Percentiles rank a stretch among this genome's conserved stretches.
phyloP scores from a whole-genome alignment of 352 stramenopile species.

The Peronospora destructor region DNA sequence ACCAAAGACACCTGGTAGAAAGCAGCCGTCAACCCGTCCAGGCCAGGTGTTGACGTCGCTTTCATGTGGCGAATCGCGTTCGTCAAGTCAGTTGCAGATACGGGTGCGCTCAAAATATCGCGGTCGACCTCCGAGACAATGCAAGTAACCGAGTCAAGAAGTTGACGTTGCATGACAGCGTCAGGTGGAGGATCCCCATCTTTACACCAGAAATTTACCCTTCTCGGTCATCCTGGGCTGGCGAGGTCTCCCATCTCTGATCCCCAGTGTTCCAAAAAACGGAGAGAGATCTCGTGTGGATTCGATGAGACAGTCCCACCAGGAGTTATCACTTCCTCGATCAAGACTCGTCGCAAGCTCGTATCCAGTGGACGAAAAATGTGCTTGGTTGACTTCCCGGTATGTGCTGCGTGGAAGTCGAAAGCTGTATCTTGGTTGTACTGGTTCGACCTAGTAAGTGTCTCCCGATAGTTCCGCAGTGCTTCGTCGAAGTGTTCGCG shows the following conservation, averaged over 20 bases:
- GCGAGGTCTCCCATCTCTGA: neutral
- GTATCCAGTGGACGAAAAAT: conserved; percentile 1
- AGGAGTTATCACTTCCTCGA: neutral
- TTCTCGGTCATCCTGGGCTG: too few species aligned
- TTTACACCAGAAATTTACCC: too few species aligned
- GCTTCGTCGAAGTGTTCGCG: neutral
- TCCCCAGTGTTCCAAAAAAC: neutral
- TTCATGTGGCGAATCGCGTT: neutral
- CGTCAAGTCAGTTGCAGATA: neutral
- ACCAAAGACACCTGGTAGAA: neutral
- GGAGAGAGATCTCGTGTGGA: neutral
- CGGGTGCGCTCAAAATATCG: neutral
- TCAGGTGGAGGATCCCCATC: neutral
- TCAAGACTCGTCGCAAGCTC: neutral
- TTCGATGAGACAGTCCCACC: neutral
- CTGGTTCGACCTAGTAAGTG: neutral
- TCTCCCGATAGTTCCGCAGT: neutral
- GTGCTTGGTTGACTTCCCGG: neutral
- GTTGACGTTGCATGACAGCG: neutral
- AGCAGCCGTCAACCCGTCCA: neutral
- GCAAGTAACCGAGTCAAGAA: neutral
- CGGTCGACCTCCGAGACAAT: neutral
- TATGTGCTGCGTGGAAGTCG: conserved; percentile 2
- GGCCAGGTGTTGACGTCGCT: neutral
- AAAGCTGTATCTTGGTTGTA: neutral